Evolutionary conservation across 768 basidiomycete species (phyloP), one percentile per base, ranked within the genome.

Genomic region (Boletus bicolor): DNA sequence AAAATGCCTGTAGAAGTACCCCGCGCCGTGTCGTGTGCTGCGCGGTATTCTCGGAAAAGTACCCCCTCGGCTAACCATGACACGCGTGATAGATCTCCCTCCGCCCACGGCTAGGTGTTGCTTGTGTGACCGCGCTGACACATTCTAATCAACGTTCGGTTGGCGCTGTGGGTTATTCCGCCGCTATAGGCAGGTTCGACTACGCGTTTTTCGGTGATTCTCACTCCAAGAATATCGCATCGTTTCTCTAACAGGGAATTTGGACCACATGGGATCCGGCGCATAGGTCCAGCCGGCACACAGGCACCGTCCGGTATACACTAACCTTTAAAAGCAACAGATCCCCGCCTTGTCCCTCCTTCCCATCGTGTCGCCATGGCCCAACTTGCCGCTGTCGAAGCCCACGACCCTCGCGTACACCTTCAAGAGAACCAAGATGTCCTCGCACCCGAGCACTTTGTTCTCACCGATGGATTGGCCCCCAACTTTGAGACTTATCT

Each of bases 401-500:
- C 51, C 6, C 49, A 57, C 12, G 64, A 63, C 21, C 62, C 62
- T 53, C 64, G 58, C 5, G 57, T 54, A 19, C 58, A 58, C 10
- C 15, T 50, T 7, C 19, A 58, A 26, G 54, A 64, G 24, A 15
- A 47, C 1, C 6, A 58, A 1, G 61, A 54, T 2, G 2, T 37
- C 26, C 11, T 41, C 28, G 37, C 46, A 1, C 65, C 62, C 0
- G 71, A 65, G n/a, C 54, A 62, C 15, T 42, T 41, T 17, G 37
- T 59, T 24, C 61, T 71, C 36, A 42, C n/a, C 3, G 67, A 71
- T 36, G 69, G 61, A 2, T 43, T 62, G 9, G 19, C 49, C 6
- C 70, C 71, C 0, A 71, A 71, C 57, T 35, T 71, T 15, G 70
- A 71, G 61, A 72, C 69, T 0, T 71, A 72, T 39, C 63, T 71